phyloP scores from a whole-genome alignment of 2,329 filamentous ascomycete species.

The Sclerotinia spermophila region DNA sequence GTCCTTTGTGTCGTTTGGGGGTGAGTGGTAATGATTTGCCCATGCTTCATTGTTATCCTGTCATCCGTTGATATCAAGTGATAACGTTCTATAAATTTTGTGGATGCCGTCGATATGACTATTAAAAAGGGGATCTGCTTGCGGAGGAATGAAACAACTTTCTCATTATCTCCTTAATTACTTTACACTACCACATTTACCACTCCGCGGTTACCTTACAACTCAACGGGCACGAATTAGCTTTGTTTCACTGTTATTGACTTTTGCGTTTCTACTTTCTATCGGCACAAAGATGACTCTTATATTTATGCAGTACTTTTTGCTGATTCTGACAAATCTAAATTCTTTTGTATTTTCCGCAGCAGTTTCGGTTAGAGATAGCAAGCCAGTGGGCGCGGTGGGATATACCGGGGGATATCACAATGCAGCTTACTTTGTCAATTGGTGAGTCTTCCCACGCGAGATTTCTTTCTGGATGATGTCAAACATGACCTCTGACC shows the following conservation, averaged over 20 bases:
- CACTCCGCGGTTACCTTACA: not conserved
- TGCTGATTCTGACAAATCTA: not conserved
- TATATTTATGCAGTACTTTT: not conserved
- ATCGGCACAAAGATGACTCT: not conserved
- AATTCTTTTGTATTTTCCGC: not conserved
- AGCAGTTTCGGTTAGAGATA: not conserved
- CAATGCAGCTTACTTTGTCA: conserved; percentile 29
- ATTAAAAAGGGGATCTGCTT: not conserved
- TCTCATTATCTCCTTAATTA: not conserved
- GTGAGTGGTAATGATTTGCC: not conserved
- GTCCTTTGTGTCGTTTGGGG: not conserved
- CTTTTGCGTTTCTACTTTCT: not conserved
- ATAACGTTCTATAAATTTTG: not conserved
- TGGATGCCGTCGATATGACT: not conserved
- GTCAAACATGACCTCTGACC: not conserved
- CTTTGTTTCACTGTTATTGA: not conserved
- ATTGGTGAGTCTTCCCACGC: conserved; percentile 38
- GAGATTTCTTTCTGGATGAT: not conserved
- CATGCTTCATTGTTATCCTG: not conserved
- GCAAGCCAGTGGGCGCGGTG: not conserved
- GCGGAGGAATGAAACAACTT: not conserved
- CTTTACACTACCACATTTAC: not conserved
- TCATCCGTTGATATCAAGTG: not conserved
- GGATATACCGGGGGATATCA: conserved; percentile 14
- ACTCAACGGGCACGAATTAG: not conserved